Percentiles rank a stretch among this genome's conserved stretches.
These are phyloP conservation scores for Hymenoscyphus fraxineus DNA, from an alignment of 2,329 filamentous ascomycete species.

Conservation along the genomic window DNA sequence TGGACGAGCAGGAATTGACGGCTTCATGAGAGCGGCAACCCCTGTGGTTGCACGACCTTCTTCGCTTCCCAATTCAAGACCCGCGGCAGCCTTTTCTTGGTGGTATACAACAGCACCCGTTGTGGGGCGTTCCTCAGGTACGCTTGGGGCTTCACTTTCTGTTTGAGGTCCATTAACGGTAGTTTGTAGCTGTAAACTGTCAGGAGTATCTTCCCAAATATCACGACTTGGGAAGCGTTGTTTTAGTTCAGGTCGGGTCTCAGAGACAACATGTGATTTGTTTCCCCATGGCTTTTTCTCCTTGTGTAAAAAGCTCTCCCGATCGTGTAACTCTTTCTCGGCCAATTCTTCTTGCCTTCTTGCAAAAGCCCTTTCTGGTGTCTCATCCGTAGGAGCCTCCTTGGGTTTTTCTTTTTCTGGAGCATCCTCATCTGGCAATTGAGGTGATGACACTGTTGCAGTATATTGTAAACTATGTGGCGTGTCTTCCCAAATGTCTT, in stretches of 20 bases:
- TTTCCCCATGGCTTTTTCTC: constrained; percentile 48
- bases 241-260: constrained; percentile 53
- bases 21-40: constrained; percentile 49
- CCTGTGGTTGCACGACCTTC: constrained; percentile 26
- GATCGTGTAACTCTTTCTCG: constrained; percentile 47
- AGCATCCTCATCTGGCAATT: constrained; percentile 50
- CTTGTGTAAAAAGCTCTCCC: constrained; percentile 51
- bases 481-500: constrained; percentile 96
- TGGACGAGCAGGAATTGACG: constrained; percentile 57
- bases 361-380: constrained; percentile 62
- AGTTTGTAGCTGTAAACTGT: constrained; percentile 75
- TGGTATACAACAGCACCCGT: constrained; percentile 31
- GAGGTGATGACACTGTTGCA: constrained; percentile 81
- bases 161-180: constrained; percentile 60
- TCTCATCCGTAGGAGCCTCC: constrained; percentile 37
- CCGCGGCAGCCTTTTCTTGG: constrained; percentile 29
- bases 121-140: constrained; percentile 38
- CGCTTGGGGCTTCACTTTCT: constrained; percentile 39
- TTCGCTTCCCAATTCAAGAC: constrained; percentile 21
- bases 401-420: constrained; percentile 13
- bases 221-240: constrained; percentile 87
- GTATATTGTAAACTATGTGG: constrained; percentile 77
- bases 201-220: constrained; percentile 91
- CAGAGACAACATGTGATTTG: constrained; percentile 48
- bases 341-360: constrained; percentile 63